These are phyloP conservation scores for Cordyceps tenuipes DNA, from an alignment of 2,329 filamentous ascomycete genomes.

Conservation along the genomic window DNA sequence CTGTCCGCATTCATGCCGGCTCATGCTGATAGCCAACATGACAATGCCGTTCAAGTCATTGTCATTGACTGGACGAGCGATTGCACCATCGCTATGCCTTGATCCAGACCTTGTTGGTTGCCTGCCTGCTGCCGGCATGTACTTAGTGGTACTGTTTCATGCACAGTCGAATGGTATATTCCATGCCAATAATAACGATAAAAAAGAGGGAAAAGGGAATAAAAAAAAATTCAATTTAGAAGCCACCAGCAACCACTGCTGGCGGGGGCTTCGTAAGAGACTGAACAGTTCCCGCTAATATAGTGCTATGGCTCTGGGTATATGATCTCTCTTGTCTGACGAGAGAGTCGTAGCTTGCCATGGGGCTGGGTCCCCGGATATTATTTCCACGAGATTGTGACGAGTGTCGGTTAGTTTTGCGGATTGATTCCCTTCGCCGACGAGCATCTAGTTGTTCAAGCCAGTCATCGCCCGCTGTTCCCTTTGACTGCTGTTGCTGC, in stretches of 20 bases:
- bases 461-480: slow-evolving; percentile 12
- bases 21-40: background rate
- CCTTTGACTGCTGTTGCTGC: background rate
- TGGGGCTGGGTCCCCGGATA: slow-evolving; percentile 6
- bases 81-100: background rate
- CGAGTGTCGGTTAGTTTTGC: slow-evolving; percentile 5
- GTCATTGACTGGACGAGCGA: background rate
- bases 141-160: background rate
- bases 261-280: background rate
- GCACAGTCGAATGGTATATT: slow-evolving; percentile 3
- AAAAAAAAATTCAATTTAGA: background rate
- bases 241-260: slow-evolving; percentile 7
- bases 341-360: slow-evolving; percentile 11
- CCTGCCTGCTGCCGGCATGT: background rate
- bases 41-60: background rate
- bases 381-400: background rate
- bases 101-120: background rate
- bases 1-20: background rate
- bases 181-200: background rate
- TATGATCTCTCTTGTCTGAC: slow-evolving; percentile 5
- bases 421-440: background rate
- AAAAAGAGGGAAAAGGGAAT: background rate
- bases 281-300: background rate
- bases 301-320: background rate
- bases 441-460: background rate